These are phyloP conservation scores for Domatiomyces globalis DNA, from an alignment of 2,329 filamentous ascomycete species.

Conservation along the genomic window DNA sequence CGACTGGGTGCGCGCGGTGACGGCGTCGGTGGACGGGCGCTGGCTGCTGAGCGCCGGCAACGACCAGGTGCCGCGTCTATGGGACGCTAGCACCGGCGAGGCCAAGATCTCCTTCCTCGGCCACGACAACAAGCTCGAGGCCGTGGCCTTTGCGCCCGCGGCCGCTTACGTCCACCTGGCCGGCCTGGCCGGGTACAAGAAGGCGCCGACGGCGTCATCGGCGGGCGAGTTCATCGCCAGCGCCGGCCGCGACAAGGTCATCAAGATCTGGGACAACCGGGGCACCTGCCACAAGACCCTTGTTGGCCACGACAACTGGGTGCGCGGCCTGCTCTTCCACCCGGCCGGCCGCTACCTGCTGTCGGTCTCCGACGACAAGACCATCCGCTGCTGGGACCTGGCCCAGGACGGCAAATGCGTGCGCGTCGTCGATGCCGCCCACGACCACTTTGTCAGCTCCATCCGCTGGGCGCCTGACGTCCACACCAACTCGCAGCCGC, in stretches of 20 bases:
- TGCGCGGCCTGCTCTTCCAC: slow-evolving; percentile 73
- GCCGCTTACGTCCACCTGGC: slow-evolving; percentile 65
- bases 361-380: slow-evolving; percentile 79
- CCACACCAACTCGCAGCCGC: slow-evolving; percentile 10
- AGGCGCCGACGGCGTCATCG: slow-evolving; percentile 57
- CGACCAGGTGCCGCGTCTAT: slow-evolving; percentile 67
- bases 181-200: slow-evolving; percentile 66
- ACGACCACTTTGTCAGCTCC: slow-evolving; percentile 74
- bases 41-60: slow-evolving; percentile 72
- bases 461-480: slow-evolving; percentile 75
- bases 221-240: slow-evolving; percentile 82
- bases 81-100: slow-evolving; percentile 68
- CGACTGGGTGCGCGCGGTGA: slow-evolving; percentile 84
- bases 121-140: slow-evolving; percentile 76
- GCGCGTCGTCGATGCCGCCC: slow-evolving; percentile 61
- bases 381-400: slow-evolving; percentile 85
- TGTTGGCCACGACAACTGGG: slow-evolving; percentile 86
- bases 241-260: slow-evolving; percentile 77
- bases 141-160: slow-evolving; percentile 72
- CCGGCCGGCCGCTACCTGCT: slow-evolving; percentile 83
- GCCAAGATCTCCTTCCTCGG: slow-evolving; percentile 67
- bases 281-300: slow-evolving; percentile 76
- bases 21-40: slow-evolving; percentile 66
- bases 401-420: slow-evolving; percentile 81
- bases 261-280: slow-evolving; percentile 74